Base-by-base conservation (phyloP, 305 asterid genomes). In the Withania somnifera region DNA sequence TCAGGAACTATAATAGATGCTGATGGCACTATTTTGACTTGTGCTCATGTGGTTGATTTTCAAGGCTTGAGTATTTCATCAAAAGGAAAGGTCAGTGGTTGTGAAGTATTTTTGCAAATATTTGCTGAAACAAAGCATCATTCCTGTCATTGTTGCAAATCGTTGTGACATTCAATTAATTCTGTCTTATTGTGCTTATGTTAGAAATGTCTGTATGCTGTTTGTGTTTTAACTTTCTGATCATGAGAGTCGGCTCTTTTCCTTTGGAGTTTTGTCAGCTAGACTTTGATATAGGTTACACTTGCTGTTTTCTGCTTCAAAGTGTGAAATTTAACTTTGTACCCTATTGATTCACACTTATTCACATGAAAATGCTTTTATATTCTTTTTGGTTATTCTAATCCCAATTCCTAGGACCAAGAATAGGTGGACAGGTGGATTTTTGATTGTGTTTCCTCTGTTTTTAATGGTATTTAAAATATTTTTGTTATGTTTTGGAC, bases 21-120 rank as follows among this genome's bases (percentile, higher is more conserved):
- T 75, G 97, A 93, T 88, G 98, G 98, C 60, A 92, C 97, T 38
- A 93, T 95, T 82, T 90, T 93, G 90, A 95, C 98, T 67, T 95
- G 98, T 90, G 98, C 98, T 47, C 98, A 95, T 83, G 89, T 89
- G 66, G 91, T 86, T 84, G 90, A 89, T 86, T 90, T 87, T 82
- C 95, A 89, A 86, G 90, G 93, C 81, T 51, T 87, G 84, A 86
- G 87, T 79, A 82, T 92, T 68, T 82, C 88, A 81, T 87, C 97
- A 52, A 90, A 88, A 86, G 94, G 91, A 83, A 90, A 90, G 92
- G 98, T 90, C 63, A 73, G 89, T 57, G 38, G 45, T 78, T 75
- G 54, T 60, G 60, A 30, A 81, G 34, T 22, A 80, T 42, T 82
- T n/a, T 22, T 83, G 47, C 61, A 9, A 54, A 19, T 3, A 4